Evolutionary conservation across 2,329 filamentous ascomycete species (phyloP).

Genomic region (Fusarium bulbicola): DNA sequence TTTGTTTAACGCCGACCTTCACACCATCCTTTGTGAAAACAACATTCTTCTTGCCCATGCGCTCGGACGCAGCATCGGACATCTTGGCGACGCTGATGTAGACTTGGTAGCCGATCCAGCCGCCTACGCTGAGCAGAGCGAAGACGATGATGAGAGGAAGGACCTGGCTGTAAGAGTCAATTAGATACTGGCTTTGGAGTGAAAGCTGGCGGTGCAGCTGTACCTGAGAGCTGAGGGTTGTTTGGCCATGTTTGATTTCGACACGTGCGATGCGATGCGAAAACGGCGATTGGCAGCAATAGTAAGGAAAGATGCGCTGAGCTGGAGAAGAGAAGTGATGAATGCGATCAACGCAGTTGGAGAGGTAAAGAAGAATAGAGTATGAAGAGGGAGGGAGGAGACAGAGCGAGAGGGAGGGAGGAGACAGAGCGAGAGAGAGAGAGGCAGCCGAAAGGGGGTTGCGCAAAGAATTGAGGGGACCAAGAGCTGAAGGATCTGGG

Average conservation of each 20-base stretch:
- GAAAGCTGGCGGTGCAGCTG: not conserved
- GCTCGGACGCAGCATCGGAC: slow-evolving; percentile 69
- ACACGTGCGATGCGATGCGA: slow-evolving; percentile 1
- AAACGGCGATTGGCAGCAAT: not conserved
- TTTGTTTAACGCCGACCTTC: slow-evolving; percentile 74
- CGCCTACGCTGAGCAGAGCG: slow-evolving; percentile 66
- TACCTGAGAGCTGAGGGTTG: slow-evolving; percentile 39
- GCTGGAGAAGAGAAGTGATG: not conserved
- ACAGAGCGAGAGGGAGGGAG: not conserved
- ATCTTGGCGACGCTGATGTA: slow-evolving; percentile 75
- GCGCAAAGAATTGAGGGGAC: slow-evolving; percentile 27
- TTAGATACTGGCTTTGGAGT: not conserved
- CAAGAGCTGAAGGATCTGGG: slow-evolving; percentile 18
- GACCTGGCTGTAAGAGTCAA: slow-evolving; percentile 59
- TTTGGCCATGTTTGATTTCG: slow-evolving; percentile 33
- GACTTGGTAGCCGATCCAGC: slow-evolving; percentile 76
- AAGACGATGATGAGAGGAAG: slow-evolving; percentile 74
- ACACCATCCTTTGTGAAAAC: slow-evolving; percentile 79
- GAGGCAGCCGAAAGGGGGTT: slow-evolving; percentile 23
- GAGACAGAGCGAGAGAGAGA: not conserved
- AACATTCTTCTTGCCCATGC: slow-evolving; percentile 80
- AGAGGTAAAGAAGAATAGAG: not conserved
- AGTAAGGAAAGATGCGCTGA: not conserved
- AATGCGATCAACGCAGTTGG: slow-evolving; percentile 24
- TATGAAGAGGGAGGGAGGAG: not conserved